These are phyloP conservation scores for Coemansia umbellata DNA, from an alignment of 192 early-diverging fungal genomes.

Conservation along the genomic window DNA sequence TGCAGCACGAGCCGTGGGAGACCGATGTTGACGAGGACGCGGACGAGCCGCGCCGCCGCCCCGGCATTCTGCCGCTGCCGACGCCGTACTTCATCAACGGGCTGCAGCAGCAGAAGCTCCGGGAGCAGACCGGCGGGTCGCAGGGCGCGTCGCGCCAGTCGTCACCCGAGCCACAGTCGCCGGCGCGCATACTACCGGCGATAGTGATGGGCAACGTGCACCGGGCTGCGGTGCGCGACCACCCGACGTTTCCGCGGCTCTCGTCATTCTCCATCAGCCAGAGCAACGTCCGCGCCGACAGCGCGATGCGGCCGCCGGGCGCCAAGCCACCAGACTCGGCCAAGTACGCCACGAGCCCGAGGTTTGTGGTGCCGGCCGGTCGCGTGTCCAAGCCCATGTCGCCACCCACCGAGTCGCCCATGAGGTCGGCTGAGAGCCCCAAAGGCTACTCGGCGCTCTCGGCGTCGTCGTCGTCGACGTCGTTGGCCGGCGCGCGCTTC, in stretches of 20 bases:
- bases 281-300: constrained; percentile 43
- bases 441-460: not conserved
- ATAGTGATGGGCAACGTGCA: not conserved
- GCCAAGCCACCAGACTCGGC: not conserved
- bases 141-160: constrained; percentile 17
- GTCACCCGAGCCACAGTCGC: constrained; percentile 10
- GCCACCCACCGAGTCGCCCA: too few relatives aligned
- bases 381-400: constrained; percentile 21
- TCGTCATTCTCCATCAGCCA: constrained; percentile 50
- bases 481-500: constrained; percentile 2
- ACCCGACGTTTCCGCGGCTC: constrained; percentile 37
- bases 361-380: constrained; percentile 28
- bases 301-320: constrained; percentile 2
- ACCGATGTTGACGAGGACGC: constrained; percentile 25
- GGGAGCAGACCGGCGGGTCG: constrained; percentile 4
- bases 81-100: constrained; percentile 40
- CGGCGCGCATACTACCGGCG: not conserved
- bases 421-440: not conserved
- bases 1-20: constrained; percentile 46
- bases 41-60: constrained; percentile 7
- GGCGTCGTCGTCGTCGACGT: constrained; percentile 3
- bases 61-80: constrained; percentile 29
- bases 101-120: constrained; percentile 16
- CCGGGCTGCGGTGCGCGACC: constrained; percentile 10
- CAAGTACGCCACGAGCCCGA: constrained; percentile 6